Percentiles rank a stretch among this genome's conserved stretches.
Conservation (phyloP, 2,329 filamentous ascomycete genomes). For the Pseudogymnoascus sp. region DNA sequence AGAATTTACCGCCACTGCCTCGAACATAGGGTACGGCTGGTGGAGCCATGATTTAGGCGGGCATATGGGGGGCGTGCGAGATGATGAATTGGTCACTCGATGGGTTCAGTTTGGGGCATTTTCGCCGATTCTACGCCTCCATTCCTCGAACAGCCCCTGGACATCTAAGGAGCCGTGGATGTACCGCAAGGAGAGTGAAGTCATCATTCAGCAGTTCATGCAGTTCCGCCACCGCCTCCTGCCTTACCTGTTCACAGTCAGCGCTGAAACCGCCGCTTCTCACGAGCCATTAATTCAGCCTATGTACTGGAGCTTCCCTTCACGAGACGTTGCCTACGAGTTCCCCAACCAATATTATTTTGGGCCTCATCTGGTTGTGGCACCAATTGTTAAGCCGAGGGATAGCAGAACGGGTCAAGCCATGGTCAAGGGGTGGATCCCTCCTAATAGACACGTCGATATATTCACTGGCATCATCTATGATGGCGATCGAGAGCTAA, state of each 20-base stretch:
- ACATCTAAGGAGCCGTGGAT: slow-evolving; percentile 55
- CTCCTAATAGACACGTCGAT: slow-evolving; percentile 45
- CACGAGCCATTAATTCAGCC: slow-evolving; percentile 49
- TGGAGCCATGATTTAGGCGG: slow-evolving; percentile 64
- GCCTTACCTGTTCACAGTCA: slow-evolving; percentile 53
- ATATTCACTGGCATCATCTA: slow-evolving; percentile 50
- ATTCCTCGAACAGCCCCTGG: slow-evolving; percentile 50
- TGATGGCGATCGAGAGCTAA: slow-evolving; percentile 45
- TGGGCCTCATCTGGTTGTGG: slow-evolving; percentile 46
- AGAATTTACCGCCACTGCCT: slow-evolving; percentile 57
- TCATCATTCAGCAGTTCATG: slow-evolving; percentile 41
- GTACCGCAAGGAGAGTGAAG: slow-evolving; percentile 38
- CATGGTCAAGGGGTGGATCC: slow-evolving; percentile 47
- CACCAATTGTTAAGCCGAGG: slow-evolving; percentile 45
- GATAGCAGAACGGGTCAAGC: slow-evolving; percentile 39
- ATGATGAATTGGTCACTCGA: slow-evolving; percentile 49
- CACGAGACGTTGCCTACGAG: slow-evolving; percentile 43
- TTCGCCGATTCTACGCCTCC: slow-evolving; percentile 52
- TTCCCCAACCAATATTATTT: slow-evolving; percentile 52
- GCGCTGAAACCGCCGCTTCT: slow-evolving; percentile 35
- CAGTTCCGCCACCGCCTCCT: slow-evolving; percentile 49
- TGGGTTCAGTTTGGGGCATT: slow-evolving; percentile 56
- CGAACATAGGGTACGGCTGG: slow-evolving; percentile 61
- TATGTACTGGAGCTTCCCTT: slow-evolving; percentile 53
- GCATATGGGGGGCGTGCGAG: slow-evolving; percentile 46